Evolutionary conservation across 75 land plant species (phyloP), one percentile per base, ranked within the genome.

Genomic region (Sequoia sempervirens): DNA sequence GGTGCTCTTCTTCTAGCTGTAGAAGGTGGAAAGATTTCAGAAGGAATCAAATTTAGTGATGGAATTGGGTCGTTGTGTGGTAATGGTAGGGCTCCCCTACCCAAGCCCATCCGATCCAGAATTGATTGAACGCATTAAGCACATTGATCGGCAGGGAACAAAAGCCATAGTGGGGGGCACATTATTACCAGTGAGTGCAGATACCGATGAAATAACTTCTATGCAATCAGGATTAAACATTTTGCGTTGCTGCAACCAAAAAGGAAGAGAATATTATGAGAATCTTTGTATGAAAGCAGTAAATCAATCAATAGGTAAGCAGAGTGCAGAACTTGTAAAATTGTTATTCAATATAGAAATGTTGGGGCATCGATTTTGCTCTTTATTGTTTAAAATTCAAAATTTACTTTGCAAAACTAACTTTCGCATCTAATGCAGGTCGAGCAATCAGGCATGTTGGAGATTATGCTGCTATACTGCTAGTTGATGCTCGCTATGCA

Each of bases 241-340:
- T 37, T 80, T 95, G 50, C 90, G 91, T 84, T 89, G 90, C 41
- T 92, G 96, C 86, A 90, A 86, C 53, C 85, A 84, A 53, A 92
- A 90, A 83, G 98, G 99, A 73, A 88, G 88, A 78, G 96, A 94
- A 64, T 97, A 97, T 84, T 97, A 97, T 88, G 99, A 97, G 69
- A 96, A 97, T 85, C 93, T 97, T 9, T 96, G 98, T 91, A 97
- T 97, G 98, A 97, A 97, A 86, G 98, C 99, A 70, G 99, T 97
- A 32, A 97, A 97, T 87, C 99, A 97, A 81, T 96, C 95, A 8
- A 94, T 97, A 83, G 99, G 99, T 96, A 84, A 56, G 50, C 9
- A 18, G 12, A 43, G 4, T 45, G 80, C 32, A 45, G n/a, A 30
- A 78, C 32, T 43, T 28, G 37, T 56, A 68, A 83, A 30, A 14